A percentile compares a stretch with the other conserved stretches of the same genome.
Evolutionary conservation across 768 basidiomycete genomes (phyloP).

Genomic region (Mycena floridula): DNA sequence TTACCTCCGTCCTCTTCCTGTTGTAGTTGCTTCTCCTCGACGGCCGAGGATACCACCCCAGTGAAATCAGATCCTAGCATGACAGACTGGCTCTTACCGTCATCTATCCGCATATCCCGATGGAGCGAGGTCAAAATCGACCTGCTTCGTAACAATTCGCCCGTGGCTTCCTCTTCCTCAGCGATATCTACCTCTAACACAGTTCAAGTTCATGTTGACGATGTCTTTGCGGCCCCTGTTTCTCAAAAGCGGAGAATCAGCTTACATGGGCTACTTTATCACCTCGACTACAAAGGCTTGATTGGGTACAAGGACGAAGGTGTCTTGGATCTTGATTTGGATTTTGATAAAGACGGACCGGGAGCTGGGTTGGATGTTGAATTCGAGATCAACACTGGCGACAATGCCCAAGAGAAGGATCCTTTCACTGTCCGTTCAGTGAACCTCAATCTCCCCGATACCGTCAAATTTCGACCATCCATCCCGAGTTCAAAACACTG

Average conservation of each 20-base stretch:
- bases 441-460: not conserved
- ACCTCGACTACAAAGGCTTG: not conserved
- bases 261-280: not conserved
- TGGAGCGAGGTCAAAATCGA: not conserved
- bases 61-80: not conserved
- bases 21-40: not conserved
- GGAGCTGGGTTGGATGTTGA: not conserved
- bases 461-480: not conserved
- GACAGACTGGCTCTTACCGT: not conserved
- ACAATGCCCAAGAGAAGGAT: not conserved
- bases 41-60: not conserved
- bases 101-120: not conserved
- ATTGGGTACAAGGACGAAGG: not conserved
- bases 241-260: not conserved
- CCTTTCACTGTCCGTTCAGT: not conserved
- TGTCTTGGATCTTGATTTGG: not conserved
- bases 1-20: not conserved
- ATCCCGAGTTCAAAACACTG: not conserved
- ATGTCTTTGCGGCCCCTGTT: not conserved
- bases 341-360: not conserved
- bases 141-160: not conserved
- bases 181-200: not conserved
- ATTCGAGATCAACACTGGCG: not conserved
- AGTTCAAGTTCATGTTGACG: not conserved
- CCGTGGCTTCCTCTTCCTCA: not conserved